Base-by-base conservation (phyloP, 2,329 filamentous ascomycete species). In the Penicillium sp. region DNA sequence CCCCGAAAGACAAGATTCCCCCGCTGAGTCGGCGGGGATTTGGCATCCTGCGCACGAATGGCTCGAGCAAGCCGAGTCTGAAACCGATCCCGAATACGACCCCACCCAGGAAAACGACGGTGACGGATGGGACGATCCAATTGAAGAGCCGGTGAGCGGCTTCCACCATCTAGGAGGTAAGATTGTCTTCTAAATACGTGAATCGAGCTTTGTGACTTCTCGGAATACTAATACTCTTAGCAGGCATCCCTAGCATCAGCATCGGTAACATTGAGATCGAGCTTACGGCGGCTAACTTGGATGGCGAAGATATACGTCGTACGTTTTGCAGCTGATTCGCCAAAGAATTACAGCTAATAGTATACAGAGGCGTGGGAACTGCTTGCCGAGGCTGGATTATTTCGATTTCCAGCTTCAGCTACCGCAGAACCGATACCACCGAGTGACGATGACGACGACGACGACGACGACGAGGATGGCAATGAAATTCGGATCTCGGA, bases 141-240 rank as follows among this genome's bases (percentile, higher is more conserved):
- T 63, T 34, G 64, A 64, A 10, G 76, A 79, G 72, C 79, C 82
- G 71, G 79, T 81, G 68, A 79, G 81, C 75, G 79, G 81, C 58
- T 80, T 77, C 69, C 72, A 34, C 5, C 22, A 40, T 24, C 34
- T 50, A 7, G 52, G 54, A 31, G 52, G 61, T 59, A 45, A 32
- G 10, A 5, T 14, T 18, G 18, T 18, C 32, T 8, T 27, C 24
- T 27, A 8, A 4, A 27, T 8, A 6, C 8, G 24, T 8, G 8
- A 5, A 27, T 27, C 8, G 5, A 27, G 24, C 8, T 34, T 34
- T 9, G 14, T 34, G 32, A 34, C 24, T 34, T 21, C n/a, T 7
- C 27, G 22, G 24, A 14, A 24, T 13, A 24, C 54, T 56, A 46
- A 58, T 16, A 13, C 14, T n/a, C 13, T 32, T 2, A 9, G 29